These are phyloP conservation scores for Cenchrus americanus DNA, from an alignment of 176 grass and related monocot species.

Conservation along the genomic window DNA sequence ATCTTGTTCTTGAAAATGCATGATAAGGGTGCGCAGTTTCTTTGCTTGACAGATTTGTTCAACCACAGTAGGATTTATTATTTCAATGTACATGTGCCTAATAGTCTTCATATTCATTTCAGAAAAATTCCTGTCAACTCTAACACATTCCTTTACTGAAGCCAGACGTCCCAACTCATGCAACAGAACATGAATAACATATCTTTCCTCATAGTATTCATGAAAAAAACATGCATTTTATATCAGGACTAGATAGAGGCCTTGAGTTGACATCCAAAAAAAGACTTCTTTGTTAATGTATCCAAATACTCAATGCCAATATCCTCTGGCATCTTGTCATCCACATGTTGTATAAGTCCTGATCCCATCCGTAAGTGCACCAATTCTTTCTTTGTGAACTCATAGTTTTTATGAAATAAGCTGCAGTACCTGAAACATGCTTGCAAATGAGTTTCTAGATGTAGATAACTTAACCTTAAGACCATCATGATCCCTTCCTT, in stretches of 20 bases:
- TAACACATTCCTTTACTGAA: conserved; percentile 51
- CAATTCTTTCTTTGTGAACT: conserved; percentile 48
- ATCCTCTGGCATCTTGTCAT: conserved; percentile 14
- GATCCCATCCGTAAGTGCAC: conserved; percentile 48
- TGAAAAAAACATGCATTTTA: neutral
- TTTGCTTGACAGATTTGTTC: conserved; percentile 41
- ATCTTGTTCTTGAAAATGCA: conserved; percentile 43
- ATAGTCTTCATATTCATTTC: neutral
- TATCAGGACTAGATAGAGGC: neutral
- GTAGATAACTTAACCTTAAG: conserved; percentile 49
- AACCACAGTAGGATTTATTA: conserved; percentile 5
- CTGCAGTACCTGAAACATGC: conserved; percentile 57
- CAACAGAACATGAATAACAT: conserved; percentile 50
- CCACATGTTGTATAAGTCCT: conserved; percentile 27
- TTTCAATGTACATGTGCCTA: conserved; percentile 29
- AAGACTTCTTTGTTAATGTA: conserved; percentile 41
- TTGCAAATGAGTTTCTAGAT: conserved; percentile 55
- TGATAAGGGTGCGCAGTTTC: conserved; percentile 53
- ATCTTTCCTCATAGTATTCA: conserved; percentile 23
- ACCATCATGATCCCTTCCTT: conserved; percentile 41
- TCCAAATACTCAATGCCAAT: conserved; percentile 42
- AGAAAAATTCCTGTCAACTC: conserved; percentile 4
- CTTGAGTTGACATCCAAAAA: conserved; percentile 48
- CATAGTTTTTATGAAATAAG: conserved; percentile 47
- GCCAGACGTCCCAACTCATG: conserved; percentile 42